phyloP scores from a whole-genome alignment of 257 asterid species.

The Pogostemon cablin region DNA sequence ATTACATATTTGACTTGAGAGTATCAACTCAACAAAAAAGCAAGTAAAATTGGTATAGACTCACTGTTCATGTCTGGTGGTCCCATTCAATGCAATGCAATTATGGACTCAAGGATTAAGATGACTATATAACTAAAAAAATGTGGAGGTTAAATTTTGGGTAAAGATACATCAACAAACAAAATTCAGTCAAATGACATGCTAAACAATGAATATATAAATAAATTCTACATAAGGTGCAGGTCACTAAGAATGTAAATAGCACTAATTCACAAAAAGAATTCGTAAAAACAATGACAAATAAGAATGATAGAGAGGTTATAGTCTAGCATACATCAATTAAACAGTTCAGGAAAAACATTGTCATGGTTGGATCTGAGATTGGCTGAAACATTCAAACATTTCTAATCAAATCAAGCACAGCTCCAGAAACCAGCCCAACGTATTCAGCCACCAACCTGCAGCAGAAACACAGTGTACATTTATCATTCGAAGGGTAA shows the following conservation, averaged over 20 bases:
- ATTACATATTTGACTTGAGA: slow-evolving; percentile 21
- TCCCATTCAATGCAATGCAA: slow-evolving; percentile 11
- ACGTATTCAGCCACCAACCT: slow-evolving; percentile 57
- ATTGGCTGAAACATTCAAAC: slow-evolving; percentile 46
- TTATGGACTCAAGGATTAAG: slow-evolving; percentile 25
- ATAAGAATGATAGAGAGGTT: slow-evolving; percentile 56
- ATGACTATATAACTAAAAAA: slow-evolving; percentile 8
- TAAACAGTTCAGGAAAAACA: slow-evolving; percentile 58
- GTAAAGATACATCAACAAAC: slow-evolving; percentile 28
- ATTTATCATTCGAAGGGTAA: slow-evolving; percentile 48
- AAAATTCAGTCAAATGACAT: slow-evolving; percentile 21
- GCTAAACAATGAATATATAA: slow-evolving; percentile 15
- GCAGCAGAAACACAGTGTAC: slow-evolving; percentile 63
- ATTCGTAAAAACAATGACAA: slow-evolving; percentile 36
- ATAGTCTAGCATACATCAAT: slow-evolving; percentile 67
- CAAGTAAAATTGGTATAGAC: neutral
- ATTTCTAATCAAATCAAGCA: slow-evolving; percentile 46
- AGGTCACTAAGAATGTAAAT: slow-evolving; percentile 32
- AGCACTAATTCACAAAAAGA: slow-evolving; percentile 31
- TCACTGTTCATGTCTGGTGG: slow-evolving; percentile 18
- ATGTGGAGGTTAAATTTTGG: slow-evolving; percentile 26
- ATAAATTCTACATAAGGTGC: slow-evolving; percentile 26
- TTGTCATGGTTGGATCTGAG: slow-evolving; percentile 53
- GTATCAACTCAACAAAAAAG: slow-evolving; percentile 15
- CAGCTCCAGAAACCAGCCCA: slow-evolving; percentile 48